Evolutionary conservation across 352 stramenopile species (phyloP), one percentile per base, ranked within the genome.

Genomic region (Phytophthora pistaciae): DNA sequence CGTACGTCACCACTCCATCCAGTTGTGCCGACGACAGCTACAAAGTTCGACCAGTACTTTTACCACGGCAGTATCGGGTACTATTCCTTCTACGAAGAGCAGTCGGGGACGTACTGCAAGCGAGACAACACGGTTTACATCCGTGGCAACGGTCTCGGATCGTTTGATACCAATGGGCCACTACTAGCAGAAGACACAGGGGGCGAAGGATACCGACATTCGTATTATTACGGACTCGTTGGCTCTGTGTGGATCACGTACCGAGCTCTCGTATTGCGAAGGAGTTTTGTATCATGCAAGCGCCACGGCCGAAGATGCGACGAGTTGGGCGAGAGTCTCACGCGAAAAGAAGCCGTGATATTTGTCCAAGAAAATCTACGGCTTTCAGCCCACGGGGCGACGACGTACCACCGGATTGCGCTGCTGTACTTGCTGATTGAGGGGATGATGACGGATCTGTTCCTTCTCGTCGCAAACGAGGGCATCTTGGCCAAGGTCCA

Each of bases 381-480:
- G 3, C 38, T 72, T 20, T 72, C 66, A 13, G 56, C 69, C 9
- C 50, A 63, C 49, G 66, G 59, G 0, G 66, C 66, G 1, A 63
- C 42, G 11, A 53, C 55, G 4, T 72, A 68, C 3, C 66, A 78
- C 38, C 44, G 71, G 6, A 21, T 55, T 20, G 56, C 11, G 3
- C 27, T 78, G n/a, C 16, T 78, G 18, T 72, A 74, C 18, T 38
- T 78, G 21, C 33, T 78, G 1, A 14, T 72, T n/a, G 71, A 78
- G 7, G 71, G 71, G 2, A 58, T 78, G n/a, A 78, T 78, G 71
- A 66, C 66, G 13, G 71, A 78, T n/a, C 33, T 78, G 9, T 78
- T 75, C 25, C 50, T 79, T 31, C 46, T 77, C 1, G 61, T 78
- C 53, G 68, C 72, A 6, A 79, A 77, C 14, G 62, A 79, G 48